Conservation (phyloP, 257 asterid genomes). For the Solanum appendiculatum region DNA sequence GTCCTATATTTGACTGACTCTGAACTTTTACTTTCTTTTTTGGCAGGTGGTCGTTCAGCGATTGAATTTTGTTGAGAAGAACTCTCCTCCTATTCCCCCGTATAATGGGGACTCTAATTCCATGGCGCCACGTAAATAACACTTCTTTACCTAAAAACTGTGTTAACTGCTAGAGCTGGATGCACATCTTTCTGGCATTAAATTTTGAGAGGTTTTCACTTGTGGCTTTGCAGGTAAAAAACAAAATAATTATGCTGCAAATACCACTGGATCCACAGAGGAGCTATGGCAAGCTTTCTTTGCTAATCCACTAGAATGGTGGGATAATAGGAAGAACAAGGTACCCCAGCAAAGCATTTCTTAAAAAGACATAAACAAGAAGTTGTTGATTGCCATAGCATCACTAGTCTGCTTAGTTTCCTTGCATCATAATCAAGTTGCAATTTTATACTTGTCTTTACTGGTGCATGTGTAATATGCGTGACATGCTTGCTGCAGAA, state of each 20-base stretch:
- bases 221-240: slow-evolving; percentile 43
- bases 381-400: not conserved
- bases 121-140: slow-evolving; percentile 1
- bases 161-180: not conserved
- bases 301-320: slow-evolving; percentile 90
- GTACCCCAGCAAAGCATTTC: slow-evolving; percentile 19
- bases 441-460: not conserved
- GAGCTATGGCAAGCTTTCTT: slow-evolving; percentile 98
- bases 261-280: slow-evolving; percentile 57
- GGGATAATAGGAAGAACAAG: slow-evolving; percentile 98
- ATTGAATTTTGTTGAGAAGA: slow-evolving; percentile 65
- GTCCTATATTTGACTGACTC: not conserved
- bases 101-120: slow-evolving; percentile 42
- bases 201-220: not conserved
- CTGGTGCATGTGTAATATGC: not conserved
- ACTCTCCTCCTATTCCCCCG: slow-evolving; percentile 33
- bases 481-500: not conserved
- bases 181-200: not conserved
- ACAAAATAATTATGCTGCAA: slow-evolving; percentile 33
- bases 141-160: not conserved
- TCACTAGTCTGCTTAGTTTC: not conserved
- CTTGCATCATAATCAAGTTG: not conserved
- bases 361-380: not conserved
- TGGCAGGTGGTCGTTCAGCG: slow-evolving; percentile 84
- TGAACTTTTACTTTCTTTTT: slow-evolving; percentile 1